Evolutionary conservation across 805 yeast species (phyloP).

Genomic region (Ogataea paradorogensis): DNA sequence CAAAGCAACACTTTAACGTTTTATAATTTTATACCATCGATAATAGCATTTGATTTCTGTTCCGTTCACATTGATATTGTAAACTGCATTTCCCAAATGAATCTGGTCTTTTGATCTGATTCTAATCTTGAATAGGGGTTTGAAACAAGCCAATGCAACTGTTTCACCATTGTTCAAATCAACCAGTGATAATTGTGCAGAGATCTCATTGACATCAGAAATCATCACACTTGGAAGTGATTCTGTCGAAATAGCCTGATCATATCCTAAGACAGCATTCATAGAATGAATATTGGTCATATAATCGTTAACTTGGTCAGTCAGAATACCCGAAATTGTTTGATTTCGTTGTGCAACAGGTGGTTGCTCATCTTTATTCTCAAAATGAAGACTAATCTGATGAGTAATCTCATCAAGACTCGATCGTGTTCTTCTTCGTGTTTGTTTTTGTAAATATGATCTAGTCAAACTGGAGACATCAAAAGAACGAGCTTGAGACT

Average conservation of each 20-base stretch:
- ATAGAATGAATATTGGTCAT: conserved; percentile 16
- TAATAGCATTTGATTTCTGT: conserved; percentile 16
- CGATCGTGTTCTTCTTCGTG: conserved; percentile 2
- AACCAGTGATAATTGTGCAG: conserved; percentile 7
- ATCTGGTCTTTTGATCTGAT: conserved; percentile 13
- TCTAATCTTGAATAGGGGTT: conserved; percentile 4
- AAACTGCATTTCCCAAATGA: conserved; percentile 17
- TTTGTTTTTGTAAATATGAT: conserved; percentile 6
- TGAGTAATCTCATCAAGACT: conserved; percentile 8
- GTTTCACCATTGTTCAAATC: conserved; percentile 1
- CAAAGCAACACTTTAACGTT: conserved; percentile 1
- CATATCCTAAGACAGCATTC: conserved; percentile 17
- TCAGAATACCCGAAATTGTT: conserved; percentile 13
- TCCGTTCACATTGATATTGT: conserved; percentile 7
- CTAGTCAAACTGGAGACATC: conserved; percentile 11
- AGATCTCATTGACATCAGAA: conserved; percentile 1
- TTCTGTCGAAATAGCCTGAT: conserved; percentile 14
- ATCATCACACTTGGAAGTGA: not conserved
- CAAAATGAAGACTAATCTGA: conserved; percentile 2
- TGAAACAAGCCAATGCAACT: conserved; percentile 17
- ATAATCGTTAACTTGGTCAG: conserved; percentile 15
- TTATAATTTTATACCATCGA: conserved; percentile 21
- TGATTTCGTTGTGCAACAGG: not conserved
- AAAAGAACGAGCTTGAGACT: not conserved
- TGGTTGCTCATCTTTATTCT: not conserved